Evolutionary conservation across 2,329 filamentous ascomycete genomes (phyloP), one percentile per base, ranked within the genome.

Genomic region (Gliomastix tumulicola): DNA sequence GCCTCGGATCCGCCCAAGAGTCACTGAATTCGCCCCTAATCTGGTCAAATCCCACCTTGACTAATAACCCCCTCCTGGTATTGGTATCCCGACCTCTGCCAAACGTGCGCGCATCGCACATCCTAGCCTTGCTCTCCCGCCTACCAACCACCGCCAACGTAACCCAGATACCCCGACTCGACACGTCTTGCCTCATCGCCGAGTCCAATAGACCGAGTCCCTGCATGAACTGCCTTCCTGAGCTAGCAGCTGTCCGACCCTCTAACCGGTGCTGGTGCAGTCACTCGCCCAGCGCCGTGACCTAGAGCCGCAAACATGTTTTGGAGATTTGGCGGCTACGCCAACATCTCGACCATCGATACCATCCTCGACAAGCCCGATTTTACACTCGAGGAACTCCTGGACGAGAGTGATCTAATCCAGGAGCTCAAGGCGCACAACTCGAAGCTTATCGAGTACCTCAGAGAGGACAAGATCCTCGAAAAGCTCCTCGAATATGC

Each of bases 401-500:
- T 98, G 44, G 89, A 97, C 60, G 92, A 98, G 71, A 84, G 85
- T 55, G 92, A 98, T 59, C 69, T 97, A 52, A 92, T 97, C 50
- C 88, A 96, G 62, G 92, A 98, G 72, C 77, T 98, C 45, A 98
- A 97, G 68, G 87, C 94, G 62, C 89, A 96, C 66, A 97, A 98
- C 68, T 84, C 88, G 40, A 96, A 96, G 68, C 82, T 98, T 44
- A 89, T 97, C 61, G 89, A 97, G 65, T 97, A 90, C 57, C 71
- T 98, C 42, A 82, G 92, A 51, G 87, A 94, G 54, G 87, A 94
- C 49, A 76, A 81, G 51, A 79, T 94, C 39, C 76, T 98, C 44
- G 79, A 88, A 60, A 82, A 78, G 54, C 75, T 98, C 42, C 79
- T 98, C 46, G 82, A 90, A 58, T 95, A 95, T 69, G 90, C 97